Conservation (phyloP, 1,139 yeast genomes). For the Blastobotrys illinoisensis region DNA sequence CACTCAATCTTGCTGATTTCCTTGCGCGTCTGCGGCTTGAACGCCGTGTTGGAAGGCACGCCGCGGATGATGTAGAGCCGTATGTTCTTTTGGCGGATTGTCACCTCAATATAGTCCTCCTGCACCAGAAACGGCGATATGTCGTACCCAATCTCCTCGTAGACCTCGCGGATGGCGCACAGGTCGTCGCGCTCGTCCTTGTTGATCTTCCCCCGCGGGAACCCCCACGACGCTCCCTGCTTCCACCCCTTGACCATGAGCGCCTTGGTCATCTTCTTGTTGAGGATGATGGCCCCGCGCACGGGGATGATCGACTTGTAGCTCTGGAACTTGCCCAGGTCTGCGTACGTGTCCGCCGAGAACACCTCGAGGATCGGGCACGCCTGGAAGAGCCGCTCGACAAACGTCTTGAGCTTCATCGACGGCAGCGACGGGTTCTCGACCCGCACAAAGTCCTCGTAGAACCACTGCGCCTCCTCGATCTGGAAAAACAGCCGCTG, state of each 20-base stretch:
- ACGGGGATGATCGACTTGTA: slow-evolving; percentile 93
- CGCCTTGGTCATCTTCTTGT: slow-evolving; percentile 62
- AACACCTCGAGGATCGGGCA: slow-evolving; percentile 60
- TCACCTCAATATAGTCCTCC: slow-evolving; percentile 73
- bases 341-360: slow-evolving; percentile 24
- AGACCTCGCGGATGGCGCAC: slow-evolving; percentile 91
- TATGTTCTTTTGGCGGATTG: slow-evolving; percentile 77
- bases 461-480: slow-evolving; percentile 99
- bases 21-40: slow-evolving; percentile 77
- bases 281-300: slow-evolving; percentile 88
- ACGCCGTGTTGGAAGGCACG: slow-evolving; percentile 69
- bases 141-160: slow-evolving; percentile 94
- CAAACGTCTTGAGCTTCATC: slow-evolving; percentile 75
- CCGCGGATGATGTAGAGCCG: slow-evolving; percentile 74
- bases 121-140: slow-evolving; percentile 61
- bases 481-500: slow-evolving; percentile 81
- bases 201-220: slow-evolving; percentile 94
- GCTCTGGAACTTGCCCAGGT: slow-evolving; percentile 50
- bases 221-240: slow-evolving; percentile 79
- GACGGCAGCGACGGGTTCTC: slow-evolving; percentile 73
- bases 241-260: slow-evolving; percentile 83
- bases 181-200: slow-evolving; percentile 86
- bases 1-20: slow-evolving; percentile 71
- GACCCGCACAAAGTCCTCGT: slow-evolving; percentile 74
- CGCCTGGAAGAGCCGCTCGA: slow-evolving; percentile 61